Base-by-base conservation (phyloP, 1,139 yeast genomes). In the Taphrina confusa region DNA sequence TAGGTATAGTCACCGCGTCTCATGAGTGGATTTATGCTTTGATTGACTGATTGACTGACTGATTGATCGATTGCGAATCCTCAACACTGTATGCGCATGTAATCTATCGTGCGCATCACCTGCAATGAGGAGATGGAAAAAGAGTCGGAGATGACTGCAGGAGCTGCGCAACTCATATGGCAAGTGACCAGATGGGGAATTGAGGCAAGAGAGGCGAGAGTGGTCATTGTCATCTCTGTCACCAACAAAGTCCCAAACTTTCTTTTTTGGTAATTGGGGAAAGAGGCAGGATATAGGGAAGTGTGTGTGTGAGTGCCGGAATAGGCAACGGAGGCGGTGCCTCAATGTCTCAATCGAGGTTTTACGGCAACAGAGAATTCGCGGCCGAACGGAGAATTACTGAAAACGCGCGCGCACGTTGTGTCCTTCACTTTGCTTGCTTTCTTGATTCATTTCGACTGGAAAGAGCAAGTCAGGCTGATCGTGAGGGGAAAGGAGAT, bases 261-360 rank as follows among this genome's bases (percentile, higher is more conserved):
- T n/a, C n/a, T n/a, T n/a, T n/a, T 28, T 28, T 28, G 33, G 33
- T 8, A 8, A 11, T 8, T 28, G 33, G 33, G 33, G 33, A 11
- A 28, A 28, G 33, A 28, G 33, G 33, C 33, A 28, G 33, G 33
- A 8, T 28, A 8, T 11, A 28, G 33, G n/a, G n/a, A n/a, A n/a
- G n/a, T n/a, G n/a, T n/a, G n/a, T n/a, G n/a, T n/a, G n/a, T n/a
- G n/a, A n/a, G n/a, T n/a, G 37, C 14, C 42, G 25, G 42, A 25
- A 37, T 37, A 9, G 42, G 42, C 25, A 37, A 37, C 25, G 42
- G 25, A 18, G 20, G 42, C 25, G 42, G 20, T 25, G 42, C 42
- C 42, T 25, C 3, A 37, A 37, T 37, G 42, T 37, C 42, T 37
- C 42, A 37, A 37, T 37, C 42, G 6, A 25, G 42, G n/a, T 6